Evolutionary conservation across 306 rosid species (phyloP), one percentile per base, ranked within the genome.

Genomic region (Cyamopsis tetragonoloba): DNA sequence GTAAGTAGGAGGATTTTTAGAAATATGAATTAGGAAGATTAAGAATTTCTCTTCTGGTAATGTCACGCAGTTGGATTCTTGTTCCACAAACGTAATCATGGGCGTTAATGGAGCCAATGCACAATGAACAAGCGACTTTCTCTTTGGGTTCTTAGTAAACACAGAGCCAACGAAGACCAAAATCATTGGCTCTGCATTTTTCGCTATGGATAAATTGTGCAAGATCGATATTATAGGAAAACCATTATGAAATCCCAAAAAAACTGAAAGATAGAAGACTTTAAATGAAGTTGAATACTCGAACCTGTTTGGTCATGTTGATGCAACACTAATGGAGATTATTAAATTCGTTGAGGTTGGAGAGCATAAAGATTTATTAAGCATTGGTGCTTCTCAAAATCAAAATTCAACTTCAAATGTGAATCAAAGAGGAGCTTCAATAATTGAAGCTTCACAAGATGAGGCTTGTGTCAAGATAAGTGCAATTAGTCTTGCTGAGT

Each of bases 381-480:
- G 47, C 14, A 70, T 71, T 37, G 81, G 58, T 7, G 23, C 54
- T 0, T 9, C 14, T 23, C 48, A 6, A 30, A 55, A 44, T 20
- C 56, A 42, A 4, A 0, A 14, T 7, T 9, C 38, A 15, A 60
- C 34, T 3, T 2, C 49, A 2, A 57, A 6, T 0, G 23, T 1
- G 24, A 19, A 12, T 42, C 46, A 22, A 0, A 18, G 2, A 1
- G 68, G 10, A 53, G 58, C 62, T 42, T 34, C 57, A 1, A 73
- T 44, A 6, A 27, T 42, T 8, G 91, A 85, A 79, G 67, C 86
- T 51, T 79, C 96, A 2, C 61, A 91, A 20, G 87, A 65, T 38
- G 37, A 6, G 28, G 44, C 34, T 1, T 34, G 3, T 22, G 4
- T 88, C 49, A 74, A 38, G 3, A 63, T 70, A 53, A 61, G n/a